Conservation (phyloP, 352 stramenopile genomes). For the Phytopythium aichiense region DNA sequence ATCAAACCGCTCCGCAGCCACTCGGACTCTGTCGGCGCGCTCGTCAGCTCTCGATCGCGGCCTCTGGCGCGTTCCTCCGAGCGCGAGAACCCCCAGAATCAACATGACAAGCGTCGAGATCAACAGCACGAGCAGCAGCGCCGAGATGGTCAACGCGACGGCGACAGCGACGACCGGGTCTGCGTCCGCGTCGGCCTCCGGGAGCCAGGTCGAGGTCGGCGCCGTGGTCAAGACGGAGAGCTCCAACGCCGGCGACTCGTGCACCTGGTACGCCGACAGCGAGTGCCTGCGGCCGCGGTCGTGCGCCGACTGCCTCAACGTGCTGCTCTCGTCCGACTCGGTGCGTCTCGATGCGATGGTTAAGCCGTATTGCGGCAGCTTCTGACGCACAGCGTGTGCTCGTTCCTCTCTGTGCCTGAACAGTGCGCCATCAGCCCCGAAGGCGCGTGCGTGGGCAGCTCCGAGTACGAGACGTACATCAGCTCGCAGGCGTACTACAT, state of each 20-base stretch:
- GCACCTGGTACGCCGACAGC: constrained; percentile 25
- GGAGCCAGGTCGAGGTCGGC: background rate
- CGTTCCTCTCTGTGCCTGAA: background rate
- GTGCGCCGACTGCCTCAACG: constrained; percentile 28
- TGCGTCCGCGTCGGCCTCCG: constrained; percentile 2
- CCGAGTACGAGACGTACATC: constrained; percentile 22
- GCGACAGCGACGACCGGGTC: background rate
- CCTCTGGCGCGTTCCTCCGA: too few relatives aligned
- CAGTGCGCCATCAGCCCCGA: constrained; percentile 28
- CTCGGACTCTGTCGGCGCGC: background rate
- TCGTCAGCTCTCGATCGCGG: background rate
- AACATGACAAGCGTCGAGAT: background rate
- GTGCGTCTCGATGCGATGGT: background rate
- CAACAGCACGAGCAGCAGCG: background rate
- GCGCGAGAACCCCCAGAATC: background rate
- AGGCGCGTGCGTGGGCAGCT: constrained; percentile 30
- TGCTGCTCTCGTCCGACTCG: constrained; percentile 15
- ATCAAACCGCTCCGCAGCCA: constrained; percentile 1
- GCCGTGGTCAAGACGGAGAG: constrained; percentile 14
- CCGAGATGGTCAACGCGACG: background rate
- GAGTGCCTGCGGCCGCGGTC: constrained; percentile 19
- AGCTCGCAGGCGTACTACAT: constrained; percentile 21
- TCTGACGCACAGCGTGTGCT: too few relatives aligned
- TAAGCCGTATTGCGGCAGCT: too few relatives aligned
- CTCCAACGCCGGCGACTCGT: constrained; percentile 25